phyloP scores from a whole-genome alignment of 768 basidiomycete genomes.

The Mycena pura region DNA sequence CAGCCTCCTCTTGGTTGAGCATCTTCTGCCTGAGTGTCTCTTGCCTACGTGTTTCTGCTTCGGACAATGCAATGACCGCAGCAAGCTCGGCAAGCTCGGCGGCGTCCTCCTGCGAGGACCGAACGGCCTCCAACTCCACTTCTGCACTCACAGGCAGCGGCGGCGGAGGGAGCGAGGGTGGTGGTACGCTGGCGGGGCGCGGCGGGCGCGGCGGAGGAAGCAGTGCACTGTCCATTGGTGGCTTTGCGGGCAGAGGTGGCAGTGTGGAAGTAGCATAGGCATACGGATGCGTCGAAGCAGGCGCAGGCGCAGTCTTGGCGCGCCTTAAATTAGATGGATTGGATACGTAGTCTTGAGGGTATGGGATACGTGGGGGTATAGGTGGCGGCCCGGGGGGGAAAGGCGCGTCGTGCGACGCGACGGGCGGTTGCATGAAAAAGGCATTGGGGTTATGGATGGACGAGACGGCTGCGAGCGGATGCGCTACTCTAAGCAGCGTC shows the following conservation, averaged over 20 bases:
- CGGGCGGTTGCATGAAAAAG: slow-evolving; percentile 35
- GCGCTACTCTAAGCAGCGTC: slow-evolving; percentile 24
- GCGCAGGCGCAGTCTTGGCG: slow-evolving; percentile 36
- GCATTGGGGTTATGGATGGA: slow-evolving; percentile 32
- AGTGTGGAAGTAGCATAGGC: neutral
- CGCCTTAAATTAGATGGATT: slow-evolving; percentile 16
- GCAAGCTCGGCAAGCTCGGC: slow-evolving; percentile 39
- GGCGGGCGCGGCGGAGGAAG: slow-evolving; percentile 25
- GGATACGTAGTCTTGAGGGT: slow-evolving; percentile 25
- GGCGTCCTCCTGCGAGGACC: slow-evolving; percentile 43
- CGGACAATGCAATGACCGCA: slow-evolving; percentile 53
- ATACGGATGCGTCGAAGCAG: slow-evolving; percentile 17
- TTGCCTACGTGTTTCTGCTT: slow-evolving; percentile 43
- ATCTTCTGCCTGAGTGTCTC: slow-evolving; percentile 42
- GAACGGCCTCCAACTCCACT: neutral
- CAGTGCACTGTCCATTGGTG: slow-evolving; percentile 26
- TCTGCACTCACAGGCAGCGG: neutral
- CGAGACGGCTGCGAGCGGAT: slow-evolving; percentile 28
- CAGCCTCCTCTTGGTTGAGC: slow-evolving; percentile 63
- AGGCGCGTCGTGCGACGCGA: slow-evolving; percentile 36
- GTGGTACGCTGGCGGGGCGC: slow-evolving; percentile 22
- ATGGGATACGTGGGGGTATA: slow-evolving; percentile 33
- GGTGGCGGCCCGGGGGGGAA: slow-evolving; percentile 38
- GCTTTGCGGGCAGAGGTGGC: slow-evolving; percentile 48
- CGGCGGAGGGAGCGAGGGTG: slow-evolving; percentile 11